Conservation (phyloP, 345 rosid genomes). For the Heritiera littoralis region DNA sequence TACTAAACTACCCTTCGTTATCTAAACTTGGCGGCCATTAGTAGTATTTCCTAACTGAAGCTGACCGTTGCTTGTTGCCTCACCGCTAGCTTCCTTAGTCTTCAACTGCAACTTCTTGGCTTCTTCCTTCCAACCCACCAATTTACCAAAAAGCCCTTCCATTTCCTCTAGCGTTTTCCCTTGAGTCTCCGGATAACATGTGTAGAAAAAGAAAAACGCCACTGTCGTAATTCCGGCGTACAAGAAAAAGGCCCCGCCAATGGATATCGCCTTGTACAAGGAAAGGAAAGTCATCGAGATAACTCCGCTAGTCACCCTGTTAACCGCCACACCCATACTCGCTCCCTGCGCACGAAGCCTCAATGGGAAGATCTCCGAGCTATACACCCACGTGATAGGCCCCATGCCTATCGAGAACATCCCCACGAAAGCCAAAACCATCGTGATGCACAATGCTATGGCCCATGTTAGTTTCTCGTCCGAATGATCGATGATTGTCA, state of each 20-base stretch:
- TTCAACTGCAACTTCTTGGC: background rate
- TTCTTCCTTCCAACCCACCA: constrained; percentile 52
- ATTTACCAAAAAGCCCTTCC: constrained; percentile 60
- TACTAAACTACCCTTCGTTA: background rate
- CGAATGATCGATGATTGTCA: constrained; percentile 56
- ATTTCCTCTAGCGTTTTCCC: constrained; percentile 83
- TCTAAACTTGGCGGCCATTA: background rate
- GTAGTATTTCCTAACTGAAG: constrained; percentile 26
- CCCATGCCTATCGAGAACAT: constrained; percentile 90
- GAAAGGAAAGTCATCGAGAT: constrained; percentile 62
- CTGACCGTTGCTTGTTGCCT: constrained; percentile 17
- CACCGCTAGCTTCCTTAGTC: constrained; percentile 18
- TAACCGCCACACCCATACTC: constrained; percentile 38
- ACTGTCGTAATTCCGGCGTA: constrained; percentile 53
- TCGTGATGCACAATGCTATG: constrained; percentile 48
- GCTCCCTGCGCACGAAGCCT: constrained; percentile 81
- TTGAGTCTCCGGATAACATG: constrained; percentile 75
- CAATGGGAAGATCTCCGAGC: constrained; percentile 89
- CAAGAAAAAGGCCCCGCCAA: constrained; percentile 91
- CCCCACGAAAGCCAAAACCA: constrained; percentile 66
- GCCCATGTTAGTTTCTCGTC: background rate
- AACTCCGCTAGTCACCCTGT: constrained; percentile 55
- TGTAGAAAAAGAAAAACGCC: constrained; percentile 60
- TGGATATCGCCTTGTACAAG: constrained; percentile 50
- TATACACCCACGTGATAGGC: constrained; percentile 90